A percentile compares a stretch with the other conserved stretches of the same genome.
Evolutionary conservation across 305 asterid genomes (phyloP).

Genomic region (Fraxinus dipetala): DNA sequence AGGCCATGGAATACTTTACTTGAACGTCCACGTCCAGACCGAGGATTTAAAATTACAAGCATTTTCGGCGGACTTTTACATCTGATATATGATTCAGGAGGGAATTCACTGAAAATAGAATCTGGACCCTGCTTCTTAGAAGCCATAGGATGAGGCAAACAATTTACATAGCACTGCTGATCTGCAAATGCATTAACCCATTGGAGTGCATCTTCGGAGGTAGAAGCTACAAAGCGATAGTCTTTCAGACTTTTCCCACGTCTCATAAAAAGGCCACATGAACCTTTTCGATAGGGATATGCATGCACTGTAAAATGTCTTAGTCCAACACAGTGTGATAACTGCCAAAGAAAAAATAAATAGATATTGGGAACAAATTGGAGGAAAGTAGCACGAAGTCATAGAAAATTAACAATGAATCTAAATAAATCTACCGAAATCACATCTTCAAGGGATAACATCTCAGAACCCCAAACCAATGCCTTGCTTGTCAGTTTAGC

Average conservation of each 20-base stretch:
- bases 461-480: slow-evolving; percentile 69
- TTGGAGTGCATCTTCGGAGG: slow-evolving; percentile 76
- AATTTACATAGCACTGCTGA: slow-evolving; percentile 91
- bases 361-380: slow-evolving; percentile 19
- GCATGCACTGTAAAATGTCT: slow-evolving; percentile 93
- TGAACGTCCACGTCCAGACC: slow-evolving; percentile 95
- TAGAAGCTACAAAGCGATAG: slow-evolving; percentile 70
- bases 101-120: slow-evolving; percentile 58
- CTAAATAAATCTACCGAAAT: slow-evolving; percentile 58
- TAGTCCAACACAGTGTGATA: slow-evolving; percentile 81
- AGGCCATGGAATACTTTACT: slow-evolving; percentile 79
- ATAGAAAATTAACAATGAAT: neutral
- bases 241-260: slow-evolving; percentile 71
- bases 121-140: slow-evolving; percentile 71
- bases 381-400: slow-evolving; percentile 14
- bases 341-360: slow-evolving; percentile 45
- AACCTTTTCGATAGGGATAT: slow-evolving; percentile 61
- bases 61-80: slow-evolving; percentile 83
- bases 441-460: slow-evolving; percentile 70
- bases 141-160: slow-evolving; percentile 87
- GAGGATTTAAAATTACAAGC: slow-evolving; percentile 94
- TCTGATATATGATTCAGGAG: slow-evolving; percentile 76
- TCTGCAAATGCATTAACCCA: slow-evolving; percentile 98
- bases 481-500: slow-evolving; percentile 91
- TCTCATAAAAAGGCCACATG: slow-evolving; percentile 56